A percentile compares a stretch with the other conserved stretches of the same genome.
These are phyloP conservation scores for Beta corolliflora DNA, from an alignment of 179 eudicot genomes.

Conservation along the genomic window DNA sequence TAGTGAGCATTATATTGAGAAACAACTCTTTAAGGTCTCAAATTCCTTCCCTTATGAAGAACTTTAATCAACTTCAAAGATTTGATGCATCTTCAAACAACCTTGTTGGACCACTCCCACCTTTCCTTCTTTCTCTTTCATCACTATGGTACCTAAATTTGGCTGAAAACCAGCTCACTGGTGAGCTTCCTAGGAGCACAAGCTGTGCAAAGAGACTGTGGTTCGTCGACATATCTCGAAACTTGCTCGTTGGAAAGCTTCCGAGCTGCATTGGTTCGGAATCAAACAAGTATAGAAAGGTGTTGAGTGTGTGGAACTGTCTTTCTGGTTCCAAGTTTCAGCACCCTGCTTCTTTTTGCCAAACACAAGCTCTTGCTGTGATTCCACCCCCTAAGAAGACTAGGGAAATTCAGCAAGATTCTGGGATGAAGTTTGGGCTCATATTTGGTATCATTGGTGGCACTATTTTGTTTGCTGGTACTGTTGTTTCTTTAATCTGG, in stretches of 20 bases:
- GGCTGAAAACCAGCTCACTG: constrained; percentile 71
- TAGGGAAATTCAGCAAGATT: constrained; percentile 11
- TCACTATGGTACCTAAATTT: constrained; percentile 59
- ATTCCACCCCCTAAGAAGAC: constrained; percentile 42
- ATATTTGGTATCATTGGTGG: constrained; percentile 68
- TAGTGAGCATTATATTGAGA: constrained; percentile 46
- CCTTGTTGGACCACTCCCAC: constrained; percentile 69
- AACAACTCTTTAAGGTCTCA: constrained; percentile 66
- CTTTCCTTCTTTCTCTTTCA: constrained; percentile 52
- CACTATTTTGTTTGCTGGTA: constrained; percentile 40
- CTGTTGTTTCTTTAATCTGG: constrained; percentile 44
- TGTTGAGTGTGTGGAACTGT: constrained; percentile 66
- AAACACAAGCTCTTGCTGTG: constrained; percentile 70
- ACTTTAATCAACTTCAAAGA: constrained; percentile 43
- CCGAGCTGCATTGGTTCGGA: constrained; percentile 63
- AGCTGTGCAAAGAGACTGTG: constrained; percentile 54
- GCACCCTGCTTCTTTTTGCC: constrained; percentile 54
- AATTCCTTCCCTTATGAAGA: constrained; percentile 47
- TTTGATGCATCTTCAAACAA: constrained; percentile 69
- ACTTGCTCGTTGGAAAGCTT: constrained; percentile 63
- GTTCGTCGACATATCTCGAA: constrained; percentile 71
- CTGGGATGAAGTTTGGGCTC: constrained; percentile 54
- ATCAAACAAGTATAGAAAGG: constrained; percentile 44
- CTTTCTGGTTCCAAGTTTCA: constrained; percentile 53
- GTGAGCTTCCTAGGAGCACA: constrained; percentile 50